Percentiles rank a stretch among this genome's conserved stretches.
These are phyloP conservation scores for Acorus gramineus DNA, from an alignment of 106 monocot species.

Conservation along the genomic window DNA sequence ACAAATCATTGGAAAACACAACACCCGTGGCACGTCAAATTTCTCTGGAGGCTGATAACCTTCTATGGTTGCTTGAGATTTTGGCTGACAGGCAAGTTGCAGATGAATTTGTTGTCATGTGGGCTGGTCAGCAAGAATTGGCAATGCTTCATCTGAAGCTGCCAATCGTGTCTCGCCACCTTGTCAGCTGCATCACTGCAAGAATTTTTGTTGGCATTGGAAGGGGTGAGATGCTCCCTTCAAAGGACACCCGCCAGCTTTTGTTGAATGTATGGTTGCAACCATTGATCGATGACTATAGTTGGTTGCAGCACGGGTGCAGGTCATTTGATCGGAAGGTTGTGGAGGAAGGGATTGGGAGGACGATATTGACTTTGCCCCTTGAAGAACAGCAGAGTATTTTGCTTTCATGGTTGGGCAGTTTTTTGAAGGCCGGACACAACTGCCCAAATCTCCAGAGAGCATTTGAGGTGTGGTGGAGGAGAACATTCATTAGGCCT, in stretches of 20 bases:
- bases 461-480: slow-evolving; percentile 99
- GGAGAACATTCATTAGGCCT: slow-evolving; percentile 91
- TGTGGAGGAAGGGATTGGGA: slow-evolving; percentile 94
- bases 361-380: slow-evolving; percentile 89
- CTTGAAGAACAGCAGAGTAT: slow-evolving; percentile 92
- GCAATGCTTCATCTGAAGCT: slow-evolving; percentile 54
- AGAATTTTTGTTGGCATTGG: slow-evolving; percentile 84
- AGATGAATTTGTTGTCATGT: slow-evolving; percentile 61
- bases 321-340: slow-evolving; percentile 76
- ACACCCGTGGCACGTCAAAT: slow-evolving; percentile 45
- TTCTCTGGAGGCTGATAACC: slow-evolving; percentile 73
- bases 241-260: slow-evolving; percentile 61
- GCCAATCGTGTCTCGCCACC: slow-evolving; percentile 59
- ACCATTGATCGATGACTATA: slow-evolving; percentile 88
- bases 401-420: slow-evolving; percentile 84
- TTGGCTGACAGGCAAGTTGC: slow-evolving; percentile 59
- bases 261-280: slow-evolving; percentile 76
- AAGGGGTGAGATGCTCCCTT: slow-evolving; percentile 88
- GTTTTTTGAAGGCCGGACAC: slow-evolving; percentile 87
- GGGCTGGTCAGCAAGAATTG: slow-evolving; percentile 66
- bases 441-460: slow-evolving; percentile 94
- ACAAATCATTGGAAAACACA: slow-evolving; percentile 34
- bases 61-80: slow-evolving; percentile 83
- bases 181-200: slow-evolving; percentile 72
- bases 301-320: slow-evolving; percentile 88